phyloP scores from a whole-genome alignment of 805 yeast species.

The Metahyphopichia silvanorum region DNA sequence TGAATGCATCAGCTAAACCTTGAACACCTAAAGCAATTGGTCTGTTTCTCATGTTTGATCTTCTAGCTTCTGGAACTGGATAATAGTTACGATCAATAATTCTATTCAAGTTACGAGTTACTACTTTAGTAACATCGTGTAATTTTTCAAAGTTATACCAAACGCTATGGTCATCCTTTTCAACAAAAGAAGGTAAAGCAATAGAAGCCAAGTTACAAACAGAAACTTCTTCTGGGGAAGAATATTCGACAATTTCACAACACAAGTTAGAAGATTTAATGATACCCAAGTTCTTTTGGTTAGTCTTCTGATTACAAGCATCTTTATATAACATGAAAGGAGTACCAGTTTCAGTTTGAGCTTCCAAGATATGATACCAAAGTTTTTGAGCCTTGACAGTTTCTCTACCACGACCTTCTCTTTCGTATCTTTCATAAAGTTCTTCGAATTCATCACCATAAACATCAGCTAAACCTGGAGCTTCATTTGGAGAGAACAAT shows the following conservation, averaged over 20 bases:
- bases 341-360: conserved; percentile 64
- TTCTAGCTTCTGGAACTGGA: conserved; percentile 53
- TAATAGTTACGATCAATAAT: conserved; percentile 55
- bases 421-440: conserved; percentile 50
- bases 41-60: conserved; percentile 54
- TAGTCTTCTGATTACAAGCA: conserved; percentile 56
- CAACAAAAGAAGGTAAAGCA: conserved; percentile 56
- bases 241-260: conserved; percentile 62
- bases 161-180: conserved; percentile 35
- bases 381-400: conserved; percentile 57
- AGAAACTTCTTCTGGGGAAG: conserved; percentile 55
- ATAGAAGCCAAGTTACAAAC: conserved; percentile 62
- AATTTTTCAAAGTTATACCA: conserved; percentile 57
- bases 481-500: conserved; percentile 57
- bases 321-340: conserved; percentile 65
- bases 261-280: conserved; percentile 62
- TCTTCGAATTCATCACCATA: conserved; percentile 56
- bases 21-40: conserved; percentile 65
- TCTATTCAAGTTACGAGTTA: conserved; percentile 53
- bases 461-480: conserved; percentile 52
- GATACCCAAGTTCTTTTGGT: conserved; percentile 58
- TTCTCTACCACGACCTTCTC: conserved; percentile 46
- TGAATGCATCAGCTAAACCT: conserved; percentile 59
- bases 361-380: conserved; percentile 59
- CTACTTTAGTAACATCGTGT: conserved; percentile 53